These are phyloP conservation scores for Globisporangium yorkense DNA, from an alignment of 352 stramenopile genomes.

Conservation along the genomic window DNA sequence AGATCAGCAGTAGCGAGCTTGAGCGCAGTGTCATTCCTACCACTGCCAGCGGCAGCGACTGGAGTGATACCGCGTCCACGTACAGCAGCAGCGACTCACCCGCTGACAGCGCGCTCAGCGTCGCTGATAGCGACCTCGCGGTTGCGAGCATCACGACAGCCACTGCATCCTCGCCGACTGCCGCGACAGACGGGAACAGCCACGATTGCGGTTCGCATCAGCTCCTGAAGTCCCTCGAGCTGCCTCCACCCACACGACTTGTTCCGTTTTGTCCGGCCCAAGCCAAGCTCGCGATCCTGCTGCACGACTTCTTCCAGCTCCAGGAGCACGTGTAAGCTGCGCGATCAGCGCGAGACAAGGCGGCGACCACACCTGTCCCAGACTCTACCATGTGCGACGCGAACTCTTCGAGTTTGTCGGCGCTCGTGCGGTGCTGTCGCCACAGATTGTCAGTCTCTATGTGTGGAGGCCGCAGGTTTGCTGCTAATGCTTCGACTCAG, in stretches of 20 bases:
- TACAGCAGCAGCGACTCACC: too few relatives aligned
- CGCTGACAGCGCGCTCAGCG: too few relatives aligned
- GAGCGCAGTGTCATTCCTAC: too few relatives aligned
- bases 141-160: too few relatives aligned
- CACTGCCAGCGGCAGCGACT: too few relatives aligned
- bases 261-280: background rate
- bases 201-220: background rate
- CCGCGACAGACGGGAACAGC: background rate
- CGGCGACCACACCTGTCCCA: background rate
- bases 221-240: background rate
- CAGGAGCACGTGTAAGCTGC: background rate
- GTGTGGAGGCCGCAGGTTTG: too few relatives aligned
- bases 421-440: background rate
- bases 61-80: too few relatives aligned
- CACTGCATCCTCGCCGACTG: background rate
- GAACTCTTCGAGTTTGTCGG: background rate
- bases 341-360: background rate
- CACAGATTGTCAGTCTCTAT: too few relatives aligned
- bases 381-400: background rate
- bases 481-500: too few relatives aligned
- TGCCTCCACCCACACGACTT: background rate
- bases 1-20: too few relatives aligned
- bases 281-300: conserved; percentile 5
- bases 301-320: conserved; percentile 3
- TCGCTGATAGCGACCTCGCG: too few relatives aligned